Evolutionary conservation across 371 early-diverging fungal species (phyloP), one percentile per base, ranked within the genome.

Genomic region (Synchytrium microbalum): DNA sequence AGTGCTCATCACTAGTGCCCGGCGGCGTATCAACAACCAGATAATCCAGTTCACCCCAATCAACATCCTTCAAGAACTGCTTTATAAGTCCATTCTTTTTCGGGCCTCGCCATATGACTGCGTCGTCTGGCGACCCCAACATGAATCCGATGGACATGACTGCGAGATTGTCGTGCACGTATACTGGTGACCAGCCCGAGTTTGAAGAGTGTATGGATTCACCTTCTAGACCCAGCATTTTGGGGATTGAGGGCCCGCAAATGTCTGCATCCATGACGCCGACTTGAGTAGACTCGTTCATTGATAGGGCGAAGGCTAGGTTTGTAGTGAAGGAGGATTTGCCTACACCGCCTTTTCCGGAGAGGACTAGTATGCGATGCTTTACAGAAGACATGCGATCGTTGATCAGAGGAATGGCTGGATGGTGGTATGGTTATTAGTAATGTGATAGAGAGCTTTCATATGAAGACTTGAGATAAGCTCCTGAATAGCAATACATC

Each of bases 301-400:
- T 69, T n/a, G 78, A 69, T 28, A 86, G 65, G 14, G 73, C 70
- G 26, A 69, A 71, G 2, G 84, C 72, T 2, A 86, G 62, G 58
- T 80, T 66, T 29, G 75, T 72, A 14, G 84, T 68, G 51, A 86
- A 69, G 1, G 85, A 80, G 53, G 76, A 73, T 72, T 88, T 88
- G 23, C 89, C 89, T 16, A 88, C 89, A 30, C 89, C 89, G 25
- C 89, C 89, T 64, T 89, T 89, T 27, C 88, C 89, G 63, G 82
- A 80, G 52, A 85, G 74, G 1, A 88, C 75, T 16, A 83, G 73
- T 28, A 83, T 67, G 55, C 70, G 79, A 62, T 77, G 75, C 62
- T 74, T 73, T 27, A 80, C 75, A 25, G 32, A 32, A 19, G 64
- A 28, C 67, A 67, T 52, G n/a, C 26, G 59, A n/a, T 61, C 62